These are phyloP conservation scores for Logfia minima DNA, from an alignment of 129 eudicot species.

Conservation along the genomic window DNA sequence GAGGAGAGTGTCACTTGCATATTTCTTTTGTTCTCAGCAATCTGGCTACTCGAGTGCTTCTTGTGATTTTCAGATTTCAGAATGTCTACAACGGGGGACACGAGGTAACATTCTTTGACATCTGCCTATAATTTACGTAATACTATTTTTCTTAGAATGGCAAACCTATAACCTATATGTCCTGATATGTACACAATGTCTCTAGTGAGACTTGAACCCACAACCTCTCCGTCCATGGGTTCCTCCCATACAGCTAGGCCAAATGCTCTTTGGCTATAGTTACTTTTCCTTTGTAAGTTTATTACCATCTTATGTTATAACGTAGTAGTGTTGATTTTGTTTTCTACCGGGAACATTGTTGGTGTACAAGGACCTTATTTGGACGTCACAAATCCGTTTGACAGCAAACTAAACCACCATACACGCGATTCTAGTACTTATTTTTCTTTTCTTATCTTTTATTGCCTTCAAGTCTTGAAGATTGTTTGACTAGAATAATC, in stretches of 20 bases:
- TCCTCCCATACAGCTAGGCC: not conserved
- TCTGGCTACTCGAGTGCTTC: conserved; percentile 14
- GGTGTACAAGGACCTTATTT: conserved; percentile 7
- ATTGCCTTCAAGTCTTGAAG: not conserved
- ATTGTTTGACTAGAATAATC: not conserved
- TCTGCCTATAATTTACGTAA: not conserved
- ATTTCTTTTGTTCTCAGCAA: conserved; percentile 15
- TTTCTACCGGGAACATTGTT: not conserved
- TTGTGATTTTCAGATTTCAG: conserved; percentile 32
- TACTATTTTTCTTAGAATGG: not conserved
- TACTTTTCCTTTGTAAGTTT: no score
- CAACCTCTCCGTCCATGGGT: not conserved
- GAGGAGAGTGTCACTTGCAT: conserved; percentile 6
- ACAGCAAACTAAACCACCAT: not conserved
- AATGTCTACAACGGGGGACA: conserved; percentile 31
- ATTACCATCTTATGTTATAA: not conserved
- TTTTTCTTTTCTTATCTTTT: not conserved
- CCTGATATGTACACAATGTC: not conserved
- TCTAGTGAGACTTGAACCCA: not conserved
- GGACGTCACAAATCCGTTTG: not conserved
- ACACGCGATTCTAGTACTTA: not conserved
- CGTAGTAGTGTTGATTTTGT: no score
- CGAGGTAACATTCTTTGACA: conserved; percentile 28
- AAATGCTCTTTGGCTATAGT: not conserved
- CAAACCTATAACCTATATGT: not conserved